These are phyloP conservation scores for Alternaria dauci DNA, from an alignment of 2,329 filamentous ascomycete species.

Conservation along the genomic window DNA sequence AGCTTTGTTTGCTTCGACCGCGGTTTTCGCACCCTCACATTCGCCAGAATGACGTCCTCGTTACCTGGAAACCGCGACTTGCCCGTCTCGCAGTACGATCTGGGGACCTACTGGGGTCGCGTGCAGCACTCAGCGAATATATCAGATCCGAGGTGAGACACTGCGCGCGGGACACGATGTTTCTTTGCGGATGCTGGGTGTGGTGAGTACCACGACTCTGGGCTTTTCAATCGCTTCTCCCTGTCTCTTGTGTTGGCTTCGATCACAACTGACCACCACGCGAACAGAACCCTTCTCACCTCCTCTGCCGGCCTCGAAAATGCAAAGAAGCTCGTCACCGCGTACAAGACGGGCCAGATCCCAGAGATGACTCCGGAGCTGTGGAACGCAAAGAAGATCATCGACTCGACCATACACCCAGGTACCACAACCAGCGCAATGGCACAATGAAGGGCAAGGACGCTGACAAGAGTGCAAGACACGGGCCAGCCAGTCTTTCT, in stretches of 20 bases:
- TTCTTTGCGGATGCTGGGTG: conserved; percentile 32
- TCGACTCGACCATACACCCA: conserved; percentile 95
- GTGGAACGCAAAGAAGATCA: conserved; percentile 95
- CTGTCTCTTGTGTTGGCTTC: background rate
- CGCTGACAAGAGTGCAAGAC: conserved; percentile 63
- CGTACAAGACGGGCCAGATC: conserved; percentile 86
- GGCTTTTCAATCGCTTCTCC: conserved; percentile 24
- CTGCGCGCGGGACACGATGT: conserved; percentile 23
- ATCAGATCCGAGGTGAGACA: conserved; percentile 89
- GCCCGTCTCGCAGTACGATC: conserved; percentile 89
- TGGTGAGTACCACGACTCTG: conserved; percentile 51
- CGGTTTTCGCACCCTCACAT: background rate
- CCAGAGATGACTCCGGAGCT: conserved; percentile 85
- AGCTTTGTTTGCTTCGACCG: conserved; percentile 10
- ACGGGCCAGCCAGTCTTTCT: conserved; percentile 91
- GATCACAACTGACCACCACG: background rate
- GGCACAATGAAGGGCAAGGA: background rate
- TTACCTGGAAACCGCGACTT: conserved; percentile 77
- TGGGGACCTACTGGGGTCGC: conserved; percentile 92
- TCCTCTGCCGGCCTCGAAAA: conserved; percentile 79
- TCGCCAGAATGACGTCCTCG: conserved; percentile 64
- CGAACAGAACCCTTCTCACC: conserved; percentile 80
- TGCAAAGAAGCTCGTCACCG: conserved; percentile 81
- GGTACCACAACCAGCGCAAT: conserved; percentile 63
- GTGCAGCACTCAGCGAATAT: conserved; percentile 89